Conservation (phyloP, 371 early-diverging fungal genomes). For the Mucor racemosus region DNA sequence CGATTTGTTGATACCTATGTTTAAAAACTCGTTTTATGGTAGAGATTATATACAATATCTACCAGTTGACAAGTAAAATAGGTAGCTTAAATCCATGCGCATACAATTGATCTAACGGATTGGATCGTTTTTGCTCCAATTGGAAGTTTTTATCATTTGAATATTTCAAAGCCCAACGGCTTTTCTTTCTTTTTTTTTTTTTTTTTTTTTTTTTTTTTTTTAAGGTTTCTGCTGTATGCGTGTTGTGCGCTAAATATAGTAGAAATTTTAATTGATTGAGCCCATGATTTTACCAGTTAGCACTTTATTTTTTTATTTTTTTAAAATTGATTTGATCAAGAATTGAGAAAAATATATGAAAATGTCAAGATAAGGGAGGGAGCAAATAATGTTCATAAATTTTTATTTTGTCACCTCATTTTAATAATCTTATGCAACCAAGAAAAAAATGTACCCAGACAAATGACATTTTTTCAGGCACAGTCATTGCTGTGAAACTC, state of each 20-base stretch:
- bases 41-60: not conserved
- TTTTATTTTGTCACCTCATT: not conserved
- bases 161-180: slow-evolving; percentile 1
- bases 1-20: too few relatives aligned
- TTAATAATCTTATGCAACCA: not conserved
- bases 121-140: not conserved
- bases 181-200: slow-evolving; percentile 1
- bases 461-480: slow-evolving; percentile 9
- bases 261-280: not conserved
- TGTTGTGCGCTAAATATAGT: not conserved
- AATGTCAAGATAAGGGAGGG: too few relatives aligned
- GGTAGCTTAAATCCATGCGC: too few relatives aligned
- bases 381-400: not conserved
- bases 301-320: not conserved
- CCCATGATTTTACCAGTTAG: not conserved
- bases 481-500: slow-evolving; percentile 6
- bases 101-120: not conserved
- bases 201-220: not conserved
- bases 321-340: not conserved
- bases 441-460: slow-evolving; percentile 2
- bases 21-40: not conserved
- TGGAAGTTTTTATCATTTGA: not conserved
- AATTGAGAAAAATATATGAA: not conserved
- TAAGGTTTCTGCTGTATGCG: not conserved
- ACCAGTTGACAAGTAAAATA: too few relatives aligned